Base-by-base conservation (phyloP, 805 yeast species). In the Schizosaccharomyces lindneri region DNA sequence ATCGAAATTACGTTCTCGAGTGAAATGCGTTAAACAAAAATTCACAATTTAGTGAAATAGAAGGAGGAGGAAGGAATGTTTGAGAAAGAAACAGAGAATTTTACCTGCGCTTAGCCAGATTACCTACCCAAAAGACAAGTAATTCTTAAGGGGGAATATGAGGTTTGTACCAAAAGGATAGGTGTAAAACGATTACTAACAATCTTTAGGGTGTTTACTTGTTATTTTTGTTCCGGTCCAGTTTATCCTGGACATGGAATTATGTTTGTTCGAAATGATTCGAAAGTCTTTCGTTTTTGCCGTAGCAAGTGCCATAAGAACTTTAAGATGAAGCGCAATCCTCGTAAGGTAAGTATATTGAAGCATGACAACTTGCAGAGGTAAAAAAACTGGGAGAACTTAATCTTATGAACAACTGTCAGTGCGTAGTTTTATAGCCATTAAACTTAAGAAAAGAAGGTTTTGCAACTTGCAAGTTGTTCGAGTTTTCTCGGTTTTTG, bases 181-280 rank as follows among this genome's bases (percentile, higher is more conserved):
- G n/a, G 27, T 21, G 62, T 27, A n/a, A n/a, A 62, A 55, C 19
- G 21, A 46, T 15, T 46, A 46, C 51, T 46, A 46, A 46, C 24
- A 24, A 24, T 3, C 4, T 27, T 29, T 51, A 84, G 95, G 81
- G 80, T 87, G 61, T 80, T 83, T 71, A 82, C 85, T 65, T 93
- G 98, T 70, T 97, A 93, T 73, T 93, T 93, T 75, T 93, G 98
- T 76, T 89, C 97, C 24, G 85, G 95, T 15, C 98, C 98, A 60
- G 94, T 87, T 59, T 90, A 90, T 70, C 69, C 69, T 43, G 67
- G 69, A 36, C 69, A 67, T 70, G 98, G 98, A 65, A 88, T 93
- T 70, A 85, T 87, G 87, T 93, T 89, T 75, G 97, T 93, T 65
- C 84, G 98, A 75, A 93, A 93, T 72, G 98, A 93, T 70, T 95